phyloP scores from a whole-genome alignment of 345 rosid species.

The Citrus reticulata region DNA sequence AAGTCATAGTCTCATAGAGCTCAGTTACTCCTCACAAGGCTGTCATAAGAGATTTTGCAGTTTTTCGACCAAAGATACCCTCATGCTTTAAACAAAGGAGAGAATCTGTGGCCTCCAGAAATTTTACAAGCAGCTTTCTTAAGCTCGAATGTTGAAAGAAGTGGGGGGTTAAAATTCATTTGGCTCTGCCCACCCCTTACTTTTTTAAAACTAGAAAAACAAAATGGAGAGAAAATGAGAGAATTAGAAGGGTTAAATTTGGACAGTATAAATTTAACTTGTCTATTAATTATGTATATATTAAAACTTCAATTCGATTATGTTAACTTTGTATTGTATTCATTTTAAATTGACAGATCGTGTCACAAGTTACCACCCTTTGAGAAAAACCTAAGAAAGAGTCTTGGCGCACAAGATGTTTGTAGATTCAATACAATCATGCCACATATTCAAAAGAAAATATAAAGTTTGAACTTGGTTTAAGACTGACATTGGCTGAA shows the following conservation, averaged over 20 bases:
- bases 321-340: background rate
- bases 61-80: background rate
- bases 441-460: background rate
- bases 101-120: background rate
- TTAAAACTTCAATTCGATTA: background rate
- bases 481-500: background rate
- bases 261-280: no score
- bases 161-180: no score
- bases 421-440: background rate
- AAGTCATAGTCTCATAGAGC: background rate
- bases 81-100: background rate
- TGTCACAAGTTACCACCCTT: background rate
- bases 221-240: no score
- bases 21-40: background rate
- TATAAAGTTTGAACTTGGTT: background rate
- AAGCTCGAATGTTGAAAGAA: no score
- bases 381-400: no score
- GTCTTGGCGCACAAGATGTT: no score
- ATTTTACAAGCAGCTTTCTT: no score
- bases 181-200: no score
- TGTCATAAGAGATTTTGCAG: no score
- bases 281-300: no score
- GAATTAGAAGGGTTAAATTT: no score
- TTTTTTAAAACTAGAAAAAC: no score
- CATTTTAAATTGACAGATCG: background rate